phyloP scores from a whole-genome alignment of 176 grass and related monocot species.

The Cenchrus americanus region DNA sequence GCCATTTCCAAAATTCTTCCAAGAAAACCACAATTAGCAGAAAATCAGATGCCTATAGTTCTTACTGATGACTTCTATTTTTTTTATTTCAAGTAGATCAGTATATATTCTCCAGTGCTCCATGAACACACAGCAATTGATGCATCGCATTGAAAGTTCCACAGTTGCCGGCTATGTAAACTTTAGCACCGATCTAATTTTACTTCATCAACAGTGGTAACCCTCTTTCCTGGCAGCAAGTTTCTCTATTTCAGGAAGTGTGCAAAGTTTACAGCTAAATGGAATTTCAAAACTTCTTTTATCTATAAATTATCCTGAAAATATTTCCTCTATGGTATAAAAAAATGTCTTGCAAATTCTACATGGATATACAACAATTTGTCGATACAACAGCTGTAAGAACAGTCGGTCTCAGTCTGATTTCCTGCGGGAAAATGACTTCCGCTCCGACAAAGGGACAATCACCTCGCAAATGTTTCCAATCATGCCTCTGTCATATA shows the following conservation, averaged over 20 bases:
- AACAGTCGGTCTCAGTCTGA: constrained; percentile 47
- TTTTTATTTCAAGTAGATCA: background rate
- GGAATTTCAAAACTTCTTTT: background rate
- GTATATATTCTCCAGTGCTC: background rate
- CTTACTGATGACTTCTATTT: background rate
- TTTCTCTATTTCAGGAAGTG: background rate
- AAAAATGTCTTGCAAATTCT: constrained; percentile 16
- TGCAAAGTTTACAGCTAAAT: background rate
- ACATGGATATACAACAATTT: constrained; percentile 51
- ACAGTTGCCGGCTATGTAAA: background rate
- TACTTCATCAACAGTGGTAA: background rate
- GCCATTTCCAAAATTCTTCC: background rate
- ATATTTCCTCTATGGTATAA: background rate
- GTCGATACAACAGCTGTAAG: constrained; percentile 30
- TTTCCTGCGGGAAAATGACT: constrained; percentile 60
- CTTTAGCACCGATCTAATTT: background rate
- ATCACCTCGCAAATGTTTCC: constrained; percentile 84
- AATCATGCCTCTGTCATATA: constrained; percentile 73
- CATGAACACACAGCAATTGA: background rate
- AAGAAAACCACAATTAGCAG: background rate
- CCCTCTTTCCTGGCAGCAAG: background rate
- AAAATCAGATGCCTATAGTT: background rate
- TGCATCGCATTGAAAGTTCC: background rate
- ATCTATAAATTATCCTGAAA: background rate
- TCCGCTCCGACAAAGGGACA: constrained; percentile 71